These are phyloP conservation scores for Ganoderma multipileum DNA, from an alignment of 1,284 basidiomycete species.

Conservation along the genomic window DNA sequence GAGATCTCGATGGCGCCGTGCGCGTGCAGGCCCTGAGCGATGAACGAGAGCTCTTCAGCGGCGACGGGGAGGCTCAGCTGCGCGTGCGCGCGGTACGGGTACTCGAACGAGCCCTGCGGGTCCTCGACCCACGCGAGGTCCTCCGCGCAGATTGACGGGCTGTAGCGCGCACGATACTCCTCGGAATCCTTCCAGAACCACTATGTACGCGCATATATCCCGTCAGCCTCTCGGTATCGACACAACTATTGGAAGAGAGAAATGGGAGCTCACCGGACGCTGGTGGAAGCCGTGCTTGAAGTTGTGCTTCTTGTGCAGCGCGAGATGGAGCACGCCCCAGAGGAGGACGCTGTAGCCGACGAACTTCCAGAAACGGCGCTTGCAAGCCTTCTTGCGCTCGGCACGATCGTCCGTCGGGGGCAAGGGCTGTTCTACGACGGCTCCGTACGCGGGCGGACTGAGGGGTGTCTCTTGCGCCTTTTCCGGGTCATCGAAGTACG, in stretches of 20 bases:
- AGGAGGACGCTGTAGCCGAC: slow-evolving; percentile 17
- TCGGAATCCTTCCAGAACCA: neutral
- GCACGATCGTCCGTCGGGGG: slow-evolving; percentile 4
- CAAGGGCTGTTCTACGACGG: neutral
- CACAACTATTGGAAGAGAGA: neutral
- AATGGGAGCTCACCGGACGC: neutral
- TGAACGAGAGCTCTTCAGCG: slow-evolving; percentile 38
- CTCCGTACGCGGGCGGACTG: neutral
- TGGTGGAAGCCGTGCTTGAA: slow-evolving; percentile 1
- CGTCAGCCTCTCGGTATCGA: neutral
- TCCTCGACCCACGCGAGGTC: slow-evolving; percentile 2
- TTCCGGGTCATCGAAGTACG: neutral
- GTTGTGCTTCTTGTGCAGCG: slow-evolving; percentile 8
- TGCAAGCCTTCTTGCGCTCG: slow-evolving; percentile 18
- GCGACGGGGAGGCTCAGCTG: slow-evolving; percentile 34
- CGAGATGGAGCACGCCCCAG: slow-evolving; percentile 15
- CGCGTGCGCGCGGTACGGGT: slow-evolving; percentile 24
- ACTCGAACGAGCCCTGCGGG: slow-evolving; percentile 11
- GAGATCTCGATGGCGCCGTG: slow-evolving; percentile 34
- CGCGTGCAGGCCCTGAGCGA: slow-evolving; percentile 34
- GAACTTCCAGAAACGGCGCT: slow-evolving; percentile 29
- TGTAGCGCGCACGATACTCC: neutral
- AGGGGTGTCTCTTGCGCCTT: slow-evolving; percentile 4
- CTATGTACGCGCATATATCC: neutral
- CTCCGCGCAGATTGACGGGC: slow-evolving; percentile 6